Conservation (phyloP, 306 rosid species). For the Sphenostylis stenocarpa region DNA sequence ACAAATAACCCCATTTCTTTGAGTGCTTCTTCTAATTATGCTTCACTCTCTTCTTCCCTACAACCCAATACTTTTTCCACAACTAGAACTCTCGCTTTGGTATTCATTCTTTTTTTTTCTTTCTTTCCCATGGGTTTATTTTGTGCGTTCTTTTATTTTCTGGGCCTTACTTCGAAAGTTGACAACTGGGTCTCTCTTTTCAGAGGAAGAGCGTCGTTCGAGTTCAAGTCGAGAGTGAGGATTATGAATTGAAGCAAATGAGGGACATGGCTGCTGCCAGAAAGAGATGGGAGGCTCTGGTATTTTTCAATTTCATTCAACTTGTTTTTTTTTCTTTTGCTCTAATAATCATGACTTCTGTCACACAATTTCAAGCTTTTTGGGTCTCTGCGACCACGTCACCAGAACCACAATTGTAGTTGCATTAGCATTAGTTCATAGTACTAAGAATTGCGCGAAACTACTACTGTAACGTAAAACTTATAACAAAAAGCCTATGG, state of each 20-base stretch:
- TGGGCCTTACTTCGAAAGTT: not conserved
- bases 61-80: constrained; percentile 37
- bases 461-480: not conserved
- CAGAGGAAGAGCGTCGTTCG: constrained; percentile 54
- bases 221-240: constrained; percentile 61
- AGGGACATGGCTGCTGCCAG: constrained; percentile 93
- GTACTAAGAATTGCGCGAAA: no score
- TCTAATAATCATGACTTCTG: no score
- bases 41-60: constrained; percentile 44
- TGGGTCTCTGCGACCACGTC: no score
- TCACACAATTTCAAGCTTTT: not conserved
- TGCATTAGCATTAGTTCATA: not conserved
- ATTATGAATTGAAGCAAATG: constrained; percentile 84
- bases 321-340: not conserved
- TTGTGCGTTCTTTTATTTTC: not conserved
- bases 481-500: not conserved
- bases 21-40: constrained; percentile 22
- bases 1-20: constrained; percentile 31
- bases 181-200: not conserved
- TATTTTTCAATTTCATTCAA: constrained; percentile 45
- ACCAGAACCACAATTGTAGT: no score
- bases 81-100: constrained; percentile 34
- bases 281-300: constrained; percentile 97
- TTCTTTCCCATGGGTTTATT: not conserved
- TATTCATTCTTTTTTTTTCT: constrained; percentile 33